Evolutionary conservation across 1,284 basidiomycete species (phyloP).

Genomic region (Stereum hirsutum): DNA sequence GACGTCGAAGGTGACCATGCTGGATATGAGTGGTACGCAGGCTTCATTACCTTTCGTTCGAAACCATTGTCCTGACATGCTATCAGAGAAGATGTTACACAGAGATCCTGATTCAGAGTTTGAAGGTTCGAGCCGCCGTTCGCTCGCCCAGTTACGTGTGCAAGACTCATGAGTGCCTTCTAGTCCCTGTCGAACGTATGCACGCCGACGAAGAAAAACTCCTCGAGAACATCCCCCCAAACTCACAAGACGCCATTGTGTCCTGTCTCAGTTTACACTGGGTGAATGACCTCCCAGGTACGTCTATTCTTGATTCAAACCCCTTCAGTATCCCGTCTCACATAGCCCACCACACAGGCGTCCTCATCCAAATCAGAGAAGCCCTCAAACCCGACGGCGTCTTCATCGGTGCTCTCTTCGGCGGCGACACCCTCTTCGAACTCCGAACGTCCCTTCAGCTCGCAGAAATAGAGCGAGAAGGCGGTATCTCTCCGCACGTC

Average conservation of each 20-base stretch:
- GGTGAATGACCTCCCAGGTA: slow-evolving; percentile 96
- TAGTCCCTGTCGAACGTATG: slow-evolving; percentile 67
- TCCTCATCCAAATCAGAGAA: slow-evolving; percentile 83
- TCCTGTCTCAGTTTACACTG: slow-evolving; percentile 92
- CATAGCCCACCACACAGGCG: slow-evolving; percentile 36
- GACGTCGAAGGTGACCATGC: slow-evolving; percentile 73
- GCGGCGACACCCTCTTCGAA: slow-evolving; percentile 96
- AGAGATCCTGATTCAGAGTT: slow-evolving; percentile 72
- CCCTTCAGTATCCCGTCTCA: background rate
- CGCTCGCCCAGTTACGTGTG: no score
- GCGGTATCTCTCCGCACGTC: slow-evolving; percentile 90
- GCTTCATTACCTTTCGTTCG: background rate
- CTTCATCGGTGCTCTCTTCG: slow-evolving; percentile 91
- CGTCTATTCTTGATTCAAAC: slow-evolving; percentile 1
- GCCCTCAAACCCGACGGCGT: slow-evolving; percentile 88
- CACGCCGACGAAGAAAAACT: slow-evolving; percentile 76
- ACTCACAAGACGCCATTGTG: slow-evolving; percentile 88
- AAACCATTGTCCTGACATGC: background rate
- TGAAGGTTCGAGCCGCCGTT: slow-evolving; percentile 65
- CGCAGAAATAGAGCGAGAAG: slow-evolving; percentile 90
- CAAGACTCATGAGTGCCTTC: no score
- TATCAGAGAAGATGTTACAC: slow-evolving; percentile 50
- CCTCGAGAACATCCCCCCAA: slow-evolving; percentile 49
- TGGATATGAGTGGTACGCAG: slow-evolving; percentile 77
- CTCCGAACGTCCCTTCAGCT: slow-evolving; percentile 84